Evolutionary conservation across 176 grass and related monocot species (phyloP).

Genomic region (Coix lacrymajobi): DNA sequence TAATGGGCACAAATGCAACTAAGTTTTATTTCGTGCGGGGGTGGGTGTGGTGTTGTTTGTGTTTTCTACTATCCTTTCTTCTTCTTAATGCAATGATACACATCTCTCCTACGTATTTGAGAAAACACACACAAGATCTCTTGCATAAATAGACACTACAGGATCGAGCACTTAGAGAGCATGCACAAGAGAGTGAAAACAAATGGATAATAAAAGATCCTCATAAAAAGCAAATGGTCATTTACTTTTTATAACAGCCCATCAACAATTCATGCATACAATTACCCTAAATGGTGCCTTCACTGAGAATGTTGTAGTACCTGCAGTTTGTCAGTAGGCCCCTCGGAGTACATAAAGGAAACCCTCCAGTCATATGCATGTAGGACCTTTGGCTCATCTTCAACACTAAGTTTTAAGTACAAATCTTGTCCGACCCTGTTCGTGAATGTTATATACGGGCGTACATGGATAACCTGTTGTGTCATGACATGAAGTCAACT

Average conservation of each 20-base stretch:
- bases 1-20: background rate
- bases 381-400: constrained; percentile 65
- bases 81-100: background rate
- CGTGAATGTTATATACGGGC: constrained; percentile 93
- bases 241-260: constrained; percentile 12
- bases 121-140: background rate
- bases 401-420: constrained; percentile 62
- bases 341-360: constrained; percentile 69
- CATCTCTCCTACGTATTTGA: background rate
- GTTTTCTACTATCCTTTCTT: background rate
- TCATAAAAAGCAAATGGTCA: background rate
- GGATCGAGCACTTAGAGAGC: background rate
- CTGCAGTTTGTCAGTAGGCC: constrained; percentile 63
- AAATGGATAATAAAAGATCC: constrained; percentile 2
- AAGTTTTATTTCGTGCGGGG: background rate
- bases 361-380: constrained; percentile 71
- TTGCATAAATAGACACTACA: background rate
- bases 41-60: background rate
- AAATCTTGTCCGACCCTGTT: constrained; percentile 87
- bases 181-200: background rate
- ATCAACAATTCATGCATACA: constrained; percentile 21
- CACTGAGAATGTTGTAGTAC: constrained; percentile 43
- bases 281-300: background rate
- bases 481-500: constrained; percentile 18
- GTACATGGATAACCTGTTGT: constrained; percentile 82